phyloP scores from a whole-genome alignment of 2,329 filamentous ascomycete species.

The Ophiostoma ulmi region DNA sequence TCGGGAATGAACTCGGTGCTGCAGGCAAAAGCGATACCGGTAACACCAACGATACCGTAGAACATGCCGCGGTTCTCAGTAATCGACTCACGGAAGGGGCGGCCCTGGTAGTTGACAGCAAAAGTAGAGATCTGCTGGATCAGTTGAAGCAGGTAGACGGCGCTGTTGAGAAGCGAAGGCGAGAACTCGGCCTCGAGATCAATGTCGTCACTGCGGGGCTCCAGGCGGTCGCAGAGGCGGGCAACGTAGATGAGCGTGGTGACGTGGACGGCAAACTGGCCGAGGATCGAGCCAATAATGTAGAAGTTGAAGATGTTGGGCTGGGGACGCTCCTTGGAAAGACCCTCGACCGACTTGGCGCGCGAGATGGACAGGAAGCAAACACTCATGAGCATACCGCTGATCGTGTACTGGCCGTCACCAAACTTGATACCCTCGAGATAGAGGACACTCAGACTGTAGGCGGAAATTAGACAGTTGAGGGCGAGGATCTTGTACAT shows the following conservation, averaged over 20 bases:
- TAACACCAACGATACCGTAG: constrained; percentile 87
- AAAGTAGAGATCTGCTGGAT: constrained; percentile 99
- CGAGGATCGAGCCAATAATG: constrained; percentile 95
- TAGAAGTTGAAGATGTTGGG: constrained; percentile 99
- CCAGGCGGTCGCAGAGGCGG: constrained; percentile 76
- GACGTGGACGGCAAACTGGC: constrained; percentile 95
- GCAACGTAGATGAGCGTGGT: constrained; percentile 91
- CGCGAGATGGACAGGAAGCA: constrained; percentile 99
- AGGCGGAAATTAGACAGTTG: constrained; percentile 96
- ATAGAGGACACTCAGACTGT: constrained; percentile 93
- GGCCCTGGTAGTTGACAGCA: constrained; percentile 98
- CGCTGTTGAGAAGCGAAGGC: constrained; percentile 90
- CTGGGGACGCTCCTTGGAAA: constrained; percentile 95
- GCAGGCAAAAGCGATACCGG: constrained; percentile 85
- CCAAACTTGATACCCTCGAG: constrained; percentile 99
- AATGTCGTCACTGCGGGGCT: constrained; percentile 63
- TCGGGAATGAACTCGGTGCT: constrained; percentile 94
- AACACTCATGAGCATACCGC: constrained; percentile 98
- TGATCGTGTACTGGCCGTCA: constrained; percentile 96
- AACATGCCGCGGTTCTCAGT: constrained; percentile 98
- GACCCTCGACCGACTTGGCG: constrained; percentile 86
- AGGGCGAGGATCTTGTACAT: constrained; percentile 99
- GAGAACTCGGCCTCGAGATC: constrained; percentile 93
- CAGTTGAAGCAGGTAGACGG: constrained; percentile 92
- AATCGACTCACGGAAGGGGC: constrained; percentile 93